Conservation (phyloP, 140 eudicot genomes). For the Bidens hawaiensis region DNA sequence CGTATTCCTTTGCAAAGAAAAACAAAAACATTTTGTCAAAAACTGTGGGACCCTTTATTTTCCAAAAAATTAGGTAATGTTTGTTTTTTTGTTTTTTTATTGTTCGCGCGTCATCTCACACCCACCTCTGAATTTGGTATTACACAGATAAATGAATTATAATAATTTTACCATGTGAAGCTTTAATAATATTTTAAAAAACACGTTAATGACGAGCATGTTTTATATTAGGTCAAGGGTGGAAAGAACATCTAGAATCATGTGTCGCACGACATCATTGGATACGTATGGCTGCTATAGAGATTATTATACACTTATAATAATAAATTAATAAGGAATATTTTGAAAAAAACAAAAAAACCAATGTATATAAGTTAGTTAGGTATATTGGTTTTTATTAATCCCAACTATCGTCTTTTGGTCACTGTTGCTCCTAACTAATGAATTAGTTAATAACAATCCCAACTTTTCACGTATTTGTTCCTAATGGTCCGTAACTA, state of each 20-base stretch:
- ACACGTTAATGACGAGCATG: not conserved
- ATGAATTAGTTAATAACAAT: no score
- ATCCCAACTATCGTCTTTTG: no score
- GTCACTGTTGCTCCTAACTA: no score
- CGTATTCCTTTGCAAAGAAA: no score
- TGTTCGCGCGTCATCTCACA: slow-evolving; percentile 25
- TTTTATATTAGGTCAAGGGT: not conserved
- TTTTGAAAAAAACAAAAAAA: not conserved
- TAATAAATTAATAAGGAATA: not conserved
- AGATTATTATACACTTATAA: not conserved
- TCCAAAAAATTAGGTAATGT: not conserved
- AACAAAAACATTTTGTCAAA: not conserved
- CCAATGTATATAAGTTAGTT: no score
- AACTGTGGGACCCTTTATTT: not conserved
- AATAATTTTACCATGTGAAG: slow-evolving; percentile 12
- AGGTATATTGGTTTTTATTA: no score
- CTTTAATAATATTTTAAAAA: not conserved
- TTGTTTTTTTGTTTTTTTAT: not conserved
- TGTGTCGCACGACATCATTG: slow-evolving; percentile 16
- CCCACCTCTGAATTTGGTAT: not conserved
- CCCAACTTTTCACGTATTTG: no score
- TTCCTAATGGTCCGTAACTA: no score
- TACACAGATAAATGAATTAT: no score
- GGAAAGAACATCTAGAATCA: slow-evolving; percentile 1
- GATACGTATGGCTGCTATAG: slow-evolving; percentile 11